phyloP scores from a whole-genome alignment of 345 rosid genomes.

The Mallotus nudiflorus region DNA sequence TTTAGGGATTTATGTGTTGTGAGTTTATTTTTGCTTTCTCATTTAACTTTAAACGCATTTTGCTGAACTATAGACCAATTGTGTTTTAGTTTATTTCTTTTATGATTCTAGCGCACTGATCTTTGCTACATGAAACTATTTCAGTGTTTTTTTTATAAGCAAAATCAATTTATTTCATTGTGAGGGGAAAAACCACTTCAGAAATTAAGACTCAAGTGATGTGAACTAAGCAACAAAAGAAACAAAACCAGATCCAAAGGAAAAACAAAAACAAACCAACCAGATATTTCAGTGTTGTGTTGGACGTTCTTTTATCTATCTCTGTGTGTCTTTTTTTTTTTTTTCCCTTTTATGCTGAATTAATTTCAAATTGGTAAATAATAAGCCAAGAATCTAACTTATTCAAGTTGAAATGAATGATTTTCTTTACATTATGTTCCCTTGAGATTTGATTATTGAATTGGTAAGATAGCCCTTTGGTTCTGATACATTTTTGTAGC shows the following conservation, averaged over 20 bases:
- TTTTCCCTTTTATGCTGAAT: slow-evolving; percentile 8
- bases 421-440: slow-evolving; percentile 6
- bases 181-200: no score
- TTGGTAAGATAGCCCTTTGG: slow-evolving; percentile 5
- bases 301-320: slow-evolving; percentile 15
- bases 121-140: background rate
- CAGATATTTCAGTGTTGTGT: no score
- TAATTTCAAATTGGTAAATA: slow-evolving; percentile 12
- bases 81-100: slow-evolving; percentile 19
- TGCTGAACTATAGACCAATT: background rate
- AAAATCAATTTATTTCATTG: no score
- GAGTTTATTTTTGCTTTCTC: slow-evolving; percentile 8
- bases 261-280: no score
- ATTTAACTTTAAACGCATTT: slow-evolving; percentile 8
- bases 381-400: slow-evolving; percentile 27
- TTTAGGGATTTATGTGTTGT: slow-evolving; percentile 9
- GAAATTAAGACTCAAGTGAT: no score
- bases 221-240: no score
- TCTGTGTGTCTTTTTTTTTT: background rate
- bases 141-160: no score
- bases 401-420: slow-evolving; percentile 17
- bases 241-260: no score
- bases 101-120: slow-evolving; percentile 5
- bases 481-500: background rate
- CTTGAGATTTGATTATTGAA: slow-evolving; percentile 25